Conservation (phyloP, 306 rosid genomes). For the Ormosia emarginata region DNA sequence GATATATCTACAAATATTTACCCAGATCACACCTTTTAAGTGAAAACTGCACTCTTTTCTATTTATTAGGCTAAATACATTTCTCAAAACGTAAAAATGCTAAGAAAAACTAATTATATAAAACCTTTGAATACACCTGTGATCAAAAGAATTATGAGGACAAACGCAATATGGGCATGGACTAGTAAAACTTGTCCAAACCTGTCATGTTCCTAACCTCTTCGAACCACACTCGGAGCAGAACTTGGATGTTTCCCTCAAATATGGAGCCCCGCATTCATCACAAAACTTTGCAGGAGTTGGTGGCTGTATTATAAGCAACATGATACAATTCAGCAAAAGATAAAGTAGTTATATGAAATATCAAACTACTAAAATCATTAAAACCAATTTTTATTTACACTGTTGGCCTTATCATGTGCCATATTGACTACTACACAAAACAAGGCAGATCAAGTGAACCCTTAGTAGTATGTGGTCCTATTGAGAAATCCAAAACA, state of each 20-base stretch:
- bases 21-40: conserved; percentile 10
- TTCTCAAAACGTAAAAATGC: not conserved
- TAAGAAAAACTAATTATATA: not conserved
- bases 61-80: conserved; percentile 1
- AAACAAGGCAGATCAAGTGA: not conserved
- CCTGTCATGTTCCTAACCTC: conserved; percentile 64
- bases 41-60: not conserved
- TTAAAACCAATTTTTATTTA: not conserved
- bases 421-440: not conserved
- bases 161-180: not conserved
- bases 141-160: not conserved
- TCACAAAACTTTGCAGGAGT: conserved; percentile 87
- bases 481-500: conserved; percentile 5
- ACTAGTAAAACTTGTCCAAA: not conserved
- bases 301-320: conserved; percentile 57
- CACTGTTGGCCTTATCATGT: not conserved
- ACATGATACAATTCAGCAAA: not conserved
- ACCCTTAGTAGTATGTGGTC: not conserved
- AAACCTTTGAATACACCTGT: not conserved
- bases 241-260: conserved; percentile 90
- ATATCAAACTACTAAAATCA: conserved; percentile 4
- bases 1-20: conserved; percentile 20
- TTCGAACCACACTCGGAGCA: conserved; percentile 92
- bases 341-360: not conserved
- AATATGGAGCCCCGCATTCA: conserved; percentile 83